These are phyloP conservation scores for Penicillium rolfsii DNA, from an alignment of 2,329 filamentous ascomycete species.

Conservation along the genomic window DNA sequence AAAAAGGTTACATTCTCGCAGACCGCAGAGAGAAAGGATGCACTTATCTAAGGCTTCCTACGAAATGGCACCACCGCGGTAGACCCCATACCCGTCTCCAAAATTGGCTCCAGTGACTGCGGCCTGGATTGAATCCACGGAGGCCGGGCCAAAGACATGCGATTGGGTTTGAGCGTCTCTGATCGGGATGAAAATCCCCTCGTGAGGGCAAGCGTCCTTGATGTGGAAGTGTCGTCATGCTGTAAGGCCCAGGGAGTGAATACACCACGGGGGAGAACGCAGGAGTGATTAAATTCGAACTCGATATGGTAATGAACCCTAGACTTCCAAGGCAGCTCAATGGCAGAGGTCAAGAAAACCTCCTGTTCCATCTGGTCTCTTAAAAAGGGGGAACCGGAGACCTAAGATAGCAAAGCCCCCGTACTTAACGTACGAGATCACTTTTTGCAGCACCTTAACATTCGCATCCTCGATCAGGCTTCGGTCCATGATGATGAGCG, in stretches of 20 bases:
- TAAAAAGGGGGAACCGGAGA: background rate
- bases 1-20: background rate
- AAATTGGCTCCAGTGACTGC: background rate
- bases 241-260: conserved; percentile 1
- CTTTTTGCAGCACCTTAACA: background rate
- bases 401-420: background rate
- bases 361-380: background rate
- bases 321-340: background rate
- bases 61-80: background rate
- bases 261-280: background rate
- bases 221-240: conserved; percentile 5
- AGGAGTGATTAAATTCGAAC: background rate
- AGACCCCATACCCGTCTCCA: background rate
- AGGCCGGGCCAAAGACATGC: background rate
- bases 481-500: background rate
- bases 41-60: background rate
- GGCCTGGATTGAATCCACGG: background rate
- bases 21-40: background rate
- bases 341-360: background rate
- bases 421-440: background rate
- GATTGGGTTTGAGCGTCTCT: background rate
- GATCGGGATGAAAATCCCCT: background rate
- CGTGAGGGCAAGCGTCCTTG: background rate
- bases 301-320: background rate
- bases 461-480: background rate